phyloP scores from a whole-genome alignment of 768 basidiomycete genomes.

The Phylloporus sp. region DNA sequence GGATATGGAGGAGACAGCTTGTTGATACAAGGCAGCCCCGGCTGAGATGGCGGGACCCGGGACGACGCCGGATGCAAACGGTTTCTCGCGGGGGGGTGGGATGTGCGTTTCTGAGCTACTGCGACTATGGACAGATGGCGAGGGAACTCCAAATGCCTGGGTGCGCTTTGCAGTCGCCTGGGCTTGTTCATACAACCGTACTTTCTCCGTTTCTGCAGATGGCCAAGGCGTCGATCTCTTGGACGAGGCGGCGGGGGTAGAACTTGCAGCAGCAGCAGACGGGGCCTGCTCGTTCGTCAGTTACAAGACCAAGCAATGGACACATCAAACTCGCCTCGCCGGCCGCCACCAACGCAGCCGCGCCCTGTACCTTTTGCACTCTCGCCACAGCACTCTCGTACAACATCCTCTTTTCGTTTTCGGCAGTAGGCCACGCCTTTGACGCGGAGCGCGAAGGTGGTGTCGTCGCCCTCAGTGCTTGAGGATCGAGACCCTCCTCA shows the following conservation, averaged over 20 bases:
- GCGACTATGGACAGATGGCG: conserved; percentile 23
- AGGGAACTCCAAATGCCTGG: conserved; percentile 39
- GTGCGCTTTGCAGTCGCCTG: conserved; percentile 59
- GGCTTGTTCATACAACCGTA: conserved; percentile 61
- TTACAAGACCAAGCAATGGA: not conserved
- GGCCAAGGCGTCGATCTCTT: conserved; percentile 41
- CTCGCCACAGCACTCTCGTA: conserved; percentile 37
- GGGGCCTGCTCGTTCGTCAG: conserved; percentile 12
- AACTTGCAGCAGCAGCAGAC: not conserved
- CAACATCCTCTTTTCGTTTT: conserved; percentile 40
- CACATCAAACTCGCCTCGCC: conserved; percentile 18
- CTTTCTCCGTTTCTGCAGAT: conserved; percentile 74
- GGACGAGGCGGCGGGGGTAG: conserved; percentile 4
- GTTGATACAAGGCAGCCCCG: conserved; percentile 41
- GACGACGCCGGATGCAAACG: conserved; percentile 5
- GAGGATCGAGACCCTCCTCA: conserved; percentile 29
- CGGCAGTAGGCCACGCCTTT: conserved; percentile 32
- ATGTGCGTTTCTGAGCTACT: conserved; percentile 28
- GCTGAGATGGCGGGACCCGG: conserved; percentile 31
- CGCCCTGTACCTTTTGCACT: conserved; percentile 38
- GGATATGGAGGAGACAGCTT: conserved; percentile 41
- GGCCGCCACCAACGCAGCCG: conserved; percentile 25
- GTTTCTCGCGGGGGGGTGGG: conserved; percentile 11
- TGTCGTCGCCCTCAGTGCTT: conserved; percentile 17
- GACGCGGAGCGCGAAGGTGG: conserved; percentile 24